phyloP scores from a whole-genome alignment of 108 stramenopile genomes.

The Cyclotella kingstonii region DNA sequence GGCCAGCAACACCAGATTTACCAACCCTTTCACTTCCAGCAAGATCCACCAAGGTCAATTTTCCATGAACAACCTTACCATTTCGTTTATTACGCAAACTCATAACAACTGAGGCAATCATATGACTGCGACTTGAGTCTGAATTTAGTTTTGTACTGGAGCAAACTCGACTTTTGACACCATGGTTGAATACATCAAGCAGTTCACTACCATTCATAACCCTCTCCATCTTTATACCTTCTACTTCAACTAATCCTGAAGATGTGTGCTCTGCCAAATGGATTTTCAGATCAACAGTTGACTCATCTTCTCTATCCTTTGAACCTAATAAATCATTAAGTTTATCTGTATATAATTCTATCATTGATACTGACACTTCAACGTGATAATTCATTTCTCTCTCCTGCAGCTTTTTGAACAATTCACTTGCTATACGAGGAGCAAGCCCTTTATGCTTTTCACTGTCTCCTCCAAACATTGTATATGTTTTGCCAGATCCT shows the following conservation, averaged over 20 bases:
- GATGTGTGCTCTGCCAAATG: constrained; percentile 48
- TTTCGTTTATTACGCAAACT: constrained; percentile 43
- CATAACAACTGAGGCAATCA: constrained; percentile 48
- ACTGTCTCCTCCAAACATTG: constrained; percentile 69
- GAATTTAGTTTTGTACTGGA: constrained; percentile 76
- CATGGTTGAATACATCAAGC: constrained; percentile 47
- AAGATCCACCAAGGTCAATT: constrained; percentile 79
- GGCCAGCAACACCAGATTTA: constrained; percentile 60
- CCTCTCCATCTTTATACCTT: constrained; percentile 35
- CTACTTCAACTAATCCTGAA: constrained; percentile 54
- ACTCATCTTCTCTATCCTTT: constrained; percentile 11
- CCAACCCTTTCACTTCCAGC: constrained; percentile 80
- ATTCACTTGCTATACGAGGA: constrained; percentile 53
- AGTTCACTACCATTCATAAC: constrained; percentile 43
- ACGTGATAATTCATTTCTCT: constrained; percentile 38
- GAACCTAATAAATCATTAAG: constrained; percentile 56
- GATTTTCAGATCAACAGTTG: constrained; percentile 30
- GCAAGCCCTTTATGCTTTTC: constrained; percentile 51
- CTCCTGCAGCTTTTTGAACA: constrained; percentile 53
- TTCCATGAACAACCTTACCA: constrained; percentile 45
- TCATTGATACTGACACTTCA: constrained; percentile 48
- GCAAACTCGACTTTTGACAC: constrained; percentile 45
- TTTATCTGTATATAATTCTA: constrained; percentile 75
- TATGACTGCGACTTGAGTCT: constrained; percentile 62
- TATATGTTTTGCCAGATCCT: constrained; percentile 61